Evolutionary conservation across 371 early-diverging fungal genomes (phyloP), one percentile per base, ranked within the genome.

Genomic region (Mucor sp.): DNA sequence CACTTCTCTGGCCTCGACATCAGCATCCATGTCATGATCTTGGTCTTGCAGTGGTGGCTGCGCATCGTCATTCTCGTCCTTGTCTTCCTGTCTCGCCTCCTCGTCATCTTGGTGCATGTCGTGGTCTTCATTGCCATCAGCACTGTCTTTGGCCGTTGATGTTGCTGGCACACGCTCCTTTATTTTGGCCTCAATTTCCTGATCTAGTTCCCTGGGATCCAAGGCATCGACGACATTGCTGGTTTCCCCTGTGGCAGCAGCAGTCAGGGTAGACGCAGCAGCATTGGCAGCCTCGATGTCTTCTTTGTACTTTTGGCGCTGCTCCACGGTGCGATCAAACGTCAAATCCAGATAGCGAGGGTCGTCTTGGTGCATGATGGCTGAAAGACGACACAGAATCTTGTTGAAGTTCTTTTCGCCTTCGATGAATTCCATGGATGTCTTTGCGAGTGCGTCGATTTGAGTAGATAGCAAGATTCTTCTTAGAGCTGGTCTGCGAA

Each of bases 401-500:
- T 82, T 83, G 64, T 78, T 80, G 23, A 83, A 82, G 32, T 78
- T 77, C 70, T 79, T 82, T 66, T 85, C 85, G 14, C 74, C 70
- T 65, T 85, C 85, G 60, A 85, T 81, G 60, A 85, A 82, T 67
- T 81, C 79, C 85, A 85, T 83, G 11, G 81, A 75, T 4, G 80
- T 80, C 35, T 67, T 64, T 30, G 80, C 72, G 7, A 85, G 66
- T 8, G 72, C 71, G 43, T 80, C 80, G 23, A 85, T 80, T 62
- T 85, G 79, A 28, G 68, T 69, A 21, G 80, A 80, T 33, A 74
- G 70, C 41, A 85, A 64, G 28, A 82, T 85, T 33, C 83, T 74
- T 58, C 77, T 68, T 35, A 83, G 68, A 23, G 85, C 78, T 48
- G 80, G 78, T 56, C 81, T 76, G 44, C 71, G 76, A 12, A 80